Evolutionary conservation across 139 green algal species (phyloP), one percentile per base, ranked within the genome.

Genomic region (Ostreobium quekettii): DNA sequence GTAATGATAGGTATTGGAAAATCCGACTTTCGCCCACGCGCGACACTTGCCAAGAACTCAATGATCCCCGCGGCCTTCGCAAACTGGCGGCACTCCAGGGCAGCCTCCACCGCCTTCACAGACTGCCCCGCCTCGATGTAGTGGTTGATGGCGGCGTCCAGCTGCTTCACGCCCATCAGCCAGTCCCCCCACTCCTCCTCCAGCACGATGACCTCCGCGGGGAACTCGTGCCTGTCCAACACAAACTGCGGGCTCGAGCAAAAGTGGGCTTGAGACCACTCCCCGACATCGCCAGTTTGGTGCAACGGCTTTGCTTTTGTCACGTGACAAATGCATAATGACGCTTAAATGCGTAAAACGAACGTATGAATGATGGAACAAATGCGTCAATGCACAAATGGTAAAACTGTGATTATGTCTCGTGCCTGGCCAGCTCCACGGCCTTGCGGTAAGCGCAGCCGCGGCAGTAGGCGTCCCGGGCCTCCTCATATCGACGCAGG

Each of bases 181-280:
- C 79, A 89, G 71, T 95, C 88, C 49, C 87, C 88, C 87, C 87
- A 95, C 75, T 90, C 77, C 53, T 90, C 82, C 79, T 95, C 87
- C 11, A 95, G 77, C 29, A 63, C 46, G 8, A 87, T 78, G n/a
- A 89, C 80, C 64, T 70, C 64, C 0, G 71, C 48, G 3, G 76
- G 79, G 58, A 73, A 81, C 46, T 81, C 64, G n/a, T 57, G 33
- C 4, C 78, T n/a, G n/a, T n/a, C n/a, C n/a, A n/a, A n/a, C n/a
- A n/a, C n/a, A n/a, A n/a, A n/a, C n/a, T n/a, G n/a, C n/a, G n/a
- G n/a, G n/a, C n/a, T n/a, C n/a, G n/a, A n/a, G n/a, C n/a, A n/a
- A n/a, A n/a, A n/a, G n/a, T n/a, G n/a, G n/a, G n/a, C n/a, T n/a
- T n/a, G n/a, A n/a, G n/a, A n/a, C n/a, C n/a, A n/a, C n/a, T n/a